phyloP scores from a whole-genome alignment of 1,284 basidiomycete genomes.

The Austropuccinia psidii region DNA sequence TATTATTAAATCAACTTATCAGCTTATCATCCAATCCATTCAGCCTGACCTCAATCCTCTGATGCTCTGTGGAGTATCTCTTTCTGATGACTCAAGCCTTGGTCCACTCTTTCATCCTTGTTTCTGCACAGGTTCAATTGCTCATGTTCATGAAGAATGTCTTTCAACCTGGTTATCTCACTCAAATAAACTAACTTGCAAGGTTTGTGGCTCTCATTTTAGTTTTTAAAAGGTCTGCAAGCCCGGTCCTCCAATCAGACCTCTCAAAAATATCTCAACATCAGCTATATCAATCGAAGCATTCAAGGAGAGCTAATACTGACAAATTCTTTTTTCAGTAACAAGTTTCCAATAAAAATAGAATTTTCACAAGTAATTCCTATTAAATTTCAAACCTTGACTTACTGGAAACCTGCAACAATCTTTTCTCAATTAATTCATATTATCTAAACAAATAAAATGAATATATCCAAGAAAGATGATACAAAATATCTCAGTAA shows the following conservation, averaged over 20 bases:
- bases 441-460: too few relatives aligned
- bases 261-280: constrained; percentile 56
- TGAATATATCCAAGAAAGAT: too few relatives aligned
- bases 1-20: too few relatives aligned
- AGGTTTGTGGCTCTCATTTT: constrained; percentile 91
- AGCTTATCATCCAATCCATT: too few relatives aligned
- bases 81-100: constrained; percentile 72
- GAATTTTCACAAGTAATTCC: not conserved
- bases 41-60: too few relatives aligned
- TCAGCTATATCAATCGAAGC: too few relatives aligned
- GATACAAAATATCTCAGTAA: too few relatives aligned
- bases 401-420: too few relatives aligned
- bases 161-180: constrained; percentile 89
- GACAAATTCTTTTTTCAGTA: not conserved
- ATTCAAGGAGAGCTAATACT: too few relatives aligned
- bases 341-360: not conserved
- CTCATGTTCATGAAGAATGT: constrained; percentile 90
- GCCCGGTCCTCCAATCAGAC: constrained; percentile 66
- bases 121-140: constrained; percentile 92
- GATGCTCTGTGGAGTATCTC: constrained; percentile 76
- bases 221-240: constrained; percentile 94
- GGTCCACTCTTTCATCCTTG: constrained; percentile 91
- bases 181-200: constrained; percentile 89
- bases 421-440: too few relatives aligned
- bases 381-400: constrained; percentile 5